Conservation (phyloP, 495 filamentous ascomycete species). For the Xylaria sp. region DNA sequence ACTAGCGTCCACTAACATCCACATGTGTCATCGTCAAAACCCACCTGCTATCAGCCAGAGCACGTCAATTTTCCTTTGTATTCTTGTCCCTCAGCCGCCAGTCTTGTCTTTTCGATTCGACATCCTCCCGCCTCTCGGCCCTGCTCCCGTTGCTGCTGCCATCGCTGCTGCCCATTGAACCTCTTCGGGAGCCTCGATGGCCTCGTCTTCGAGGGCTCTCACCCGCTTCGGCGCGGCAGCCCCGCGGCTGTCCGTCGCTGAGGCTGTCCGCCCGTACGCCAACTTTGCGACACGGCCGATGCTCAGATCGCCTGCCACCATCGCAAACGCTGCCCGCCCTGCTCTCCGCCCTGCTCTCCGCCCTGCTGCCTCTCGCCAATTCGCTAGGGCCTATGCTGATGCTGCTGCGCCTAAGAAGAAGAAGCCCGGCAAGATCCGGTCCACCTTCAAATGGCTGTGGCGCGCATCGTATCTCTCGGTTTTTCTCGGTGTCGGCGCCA, state of each 20-base stretch:
- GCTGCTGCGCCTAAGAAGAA: constrained; percentile 44
- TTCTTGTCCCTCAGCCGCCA: background rate
- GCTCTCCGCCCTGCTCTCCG: constrained; percentile 21
- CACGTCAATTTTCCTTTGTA: constrained; percentile 13
- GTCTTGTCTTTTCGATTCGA: background rate
- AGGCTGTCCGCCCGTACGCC: constrained; percentile 50
- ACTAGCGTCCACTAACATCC: background rate
- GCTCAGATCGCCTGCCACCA: constrained; percentile 16
- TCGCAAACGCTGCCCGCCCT: constrained; percentile 26
- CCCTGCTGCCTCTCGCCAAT: constrained; percentile 40
- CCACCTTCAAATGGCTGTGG: constrained; percentile 64
- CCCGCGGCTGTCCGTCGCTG: constrained; percentile 20
- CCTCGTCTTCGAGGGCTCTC: constrained; percentile 27
- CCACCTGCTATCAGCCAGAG: background rate
- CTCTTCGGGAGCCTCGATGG: constrained; percentile 26
- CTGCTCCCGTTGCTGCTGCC: constrained; percentile 13
- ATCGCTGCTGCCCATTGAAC: constrained; percentile 21
- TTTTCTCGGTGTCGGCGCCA: constrained; percentile 69
- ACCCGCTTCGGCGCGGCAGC: constrained; percentile 27
- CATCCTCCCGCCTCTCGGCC: constrained; percentile 15
- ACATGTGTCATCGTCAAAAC: background rate
- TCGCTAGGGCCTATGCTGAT: constrained; percentile 51
- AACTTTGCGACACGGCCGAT: constrained; percentile 31
- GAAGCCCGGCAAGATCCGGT: constrained; percentile 49
- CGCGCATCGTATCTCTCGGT: constrained; percentile 74